These are phyloP conservation scores for Scleroderma citrinum DNA, from an alignment of 768 basidiomycete species.

Conservation along the genomic window DNA sequence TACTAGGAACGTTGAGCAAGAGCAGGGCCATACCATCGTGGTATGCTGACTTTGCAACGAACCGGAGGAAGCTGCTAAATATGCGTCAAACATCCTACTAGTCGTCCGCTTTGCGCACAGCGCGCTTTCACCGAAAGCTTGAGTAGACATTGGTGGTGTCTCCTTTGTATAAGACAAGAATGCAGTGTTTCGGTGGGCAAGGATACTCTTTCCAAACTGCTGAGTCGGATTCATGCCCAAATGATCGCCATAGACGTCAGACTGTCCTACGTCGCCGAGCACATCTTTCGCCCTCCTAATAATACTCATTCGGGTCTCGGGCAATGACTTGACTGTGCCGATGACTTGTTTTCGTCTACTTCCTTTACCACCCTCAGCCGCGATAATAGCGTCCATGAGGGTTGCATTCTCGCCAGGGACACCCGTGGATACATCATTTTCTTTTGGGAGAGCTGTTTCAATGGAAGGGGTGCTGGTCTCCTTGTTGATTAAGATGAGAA, in stretches of 20 bases:
- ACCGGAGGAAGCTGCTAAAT: background rate
- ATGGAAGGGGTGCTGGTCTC: conserved; percentile 32
- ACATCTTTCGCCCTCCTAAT: conserved; percentile 33
- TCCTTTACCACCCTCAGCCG: conserved; percentile 42
- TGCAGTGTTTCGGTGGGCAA: conserved; percentile 13
- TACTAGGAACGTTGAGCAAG: background rate
- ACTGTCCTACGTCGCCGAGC: conserved; percentile 16
- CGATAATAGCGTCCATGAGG: conserved; percentile 49
- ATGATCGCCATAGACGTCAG: conserved; percentile 3
- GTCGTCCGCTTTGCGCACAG: conserved; percentile 14
- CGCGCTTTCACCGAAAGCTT: conserved; percentile 37
- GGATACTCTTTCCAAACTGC: conserved; percentile 27
- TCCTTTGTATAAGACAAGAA: background rate
- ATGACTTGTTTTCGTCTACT: conserved; percentile 31
- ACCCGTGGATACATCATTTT: conserved; percentile 4
- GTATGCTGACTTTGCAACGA: background rate
- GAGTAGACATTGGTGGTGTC: conserved; percentile 21
- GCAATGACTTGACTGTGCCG: conserved; percentile 42
- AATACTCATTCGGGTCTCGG: conserved; percentile 41
- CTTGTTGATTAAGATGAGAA: conserved; percentile 45
- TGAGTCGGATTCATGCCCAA: conserved; percentile 19
- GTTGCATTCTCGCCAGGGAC: conserved; percentile 30
- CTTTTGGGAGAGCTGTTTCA: conserved; percentile 7
- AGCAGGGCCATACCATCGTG: background rate
- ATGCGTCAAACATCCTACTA: background rate